These are phyloP conservation scores for Amorphotheca resinae DNA, from an alignment of 495 filamentous ascomycete genomes.

Conservation along the genomic window DNA sequence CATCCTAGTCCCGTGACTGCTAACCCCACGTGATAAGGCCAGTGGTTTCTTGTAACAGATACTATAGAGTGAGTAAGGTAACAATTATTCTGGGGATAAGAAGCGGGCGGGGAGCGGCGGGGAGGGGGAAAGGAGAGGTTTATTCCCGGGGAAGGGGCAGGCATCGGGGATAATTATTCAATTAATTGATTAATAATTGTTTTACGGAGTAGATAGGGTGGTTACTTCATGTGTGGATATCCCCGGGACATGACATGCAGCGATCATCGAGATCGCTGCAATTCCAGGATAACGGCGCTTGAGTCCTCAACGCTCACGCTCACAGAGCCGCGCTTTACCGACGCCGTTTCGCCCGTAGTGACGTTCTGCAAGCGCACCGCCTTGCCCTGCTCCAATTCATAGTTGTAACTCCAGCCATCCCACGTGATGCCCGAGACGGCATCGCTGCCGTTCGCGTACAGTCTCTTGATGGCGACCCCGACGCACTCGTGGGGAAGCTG, in stretches of 20 bases:
- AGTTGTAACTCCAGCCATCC: conserved; percentile 53
- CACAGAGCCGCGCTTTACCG: conserved; percentile 3
- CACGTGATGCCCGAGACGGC: conserved; percentile 48
- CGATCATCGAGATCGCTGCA: background rate
- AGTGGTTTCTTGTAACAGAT: no score
- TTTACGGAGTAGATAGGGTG: no score
- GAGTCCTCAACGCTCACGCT: conserved; percentile 15
- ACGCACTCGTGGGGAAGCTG: conserved; percentile 2
- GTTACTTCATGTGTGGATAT: no score
- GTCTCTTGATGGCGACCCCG: conserved; percentile 28
- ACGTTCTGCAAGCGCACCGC: conserved; percentile 45
- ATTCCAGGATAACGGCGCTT: conserved; percentile 6
- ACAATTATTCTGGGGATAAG: no score
- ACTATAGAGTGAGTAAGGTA: no score
- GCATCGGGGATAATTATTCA: no score
- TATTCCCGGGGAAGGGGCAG: no score
- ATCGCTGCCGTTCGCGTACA: conserved; percentile 52
- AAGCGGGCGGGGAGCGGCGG: no score
- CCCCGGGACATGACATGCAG: background rate
- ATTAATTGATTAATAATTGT: no score
- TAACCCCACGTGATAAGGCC: no score
- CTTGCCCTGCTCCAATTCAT: conserved; percentile 41
- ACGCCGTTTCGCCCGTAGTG: conserved; percentile 38
- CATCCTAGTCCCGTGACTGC: no score
- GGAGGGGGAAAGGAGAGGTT: no score